Evolutionary conservation across 139 green algal species (phyloP).

Genomic region (Spirogloea muscicola): DNA sequence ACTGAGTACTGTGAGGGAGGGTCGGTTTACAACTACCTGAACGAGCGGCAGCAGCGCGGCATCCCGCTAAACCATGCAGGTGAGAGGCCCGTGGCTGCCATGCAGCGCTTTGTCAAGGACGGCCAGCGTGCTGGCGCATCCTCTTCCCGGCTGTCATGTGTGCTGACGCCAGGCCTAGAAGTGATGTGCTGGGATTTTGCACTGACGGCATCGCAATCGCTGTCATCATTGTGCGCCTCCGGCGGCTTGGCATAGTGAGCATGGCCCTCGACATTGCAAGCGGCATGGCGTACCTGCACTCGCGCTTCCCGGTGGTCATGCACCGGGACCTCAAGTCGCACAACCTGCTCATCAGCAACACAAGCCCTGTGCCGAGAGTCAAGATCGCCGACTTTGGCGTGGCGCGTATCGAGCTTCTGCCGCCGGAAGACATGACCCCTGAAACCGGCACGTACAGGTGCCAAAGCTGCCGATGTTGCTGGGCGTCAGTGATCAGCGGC

Average conservation of each 20-base stretch:
- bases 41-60: not conserved
- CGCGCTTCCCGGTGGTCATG: constrained; percentile 5
- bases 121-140: too few species aligned
- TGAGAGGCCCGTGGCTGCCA: too few species aligned
- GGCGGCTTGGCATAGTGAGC: too few species aligned
- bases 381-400: constrained; percentile 95
- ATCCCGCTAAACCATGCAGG: too few species aligned
- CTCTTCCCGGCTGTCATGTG: too few species aligned
- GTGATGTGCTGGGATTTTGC: too few species aligned
- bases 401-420: constrained; percentile 74
- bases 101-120: too few species aligned
- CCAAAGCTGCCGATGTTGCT: too few species aligned
- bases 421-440: constrained; percentile 93
- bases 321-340: constrained; percentile 61
- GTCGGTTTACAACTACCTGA: constrained; percentile 11
- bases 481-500: too few species aligned
- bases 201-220: too few species aligned
- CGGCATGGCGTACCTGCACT: constrained; percentile 68
- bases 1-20: constrained; percentile 22
- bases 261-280: constrained; percentile 53
- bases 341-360: constrained; percentile 94
- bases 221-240: too few species aligned
- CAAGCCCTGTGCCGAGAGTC: constrained; percentile 50
- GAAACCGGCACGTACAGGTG: constrained; percentile 99
- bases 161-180: too few species aligned